Evolutionary conservation across 257 asterid genomes (phyloP).

Genomic region (Scutellaria galericulata): DNA sequence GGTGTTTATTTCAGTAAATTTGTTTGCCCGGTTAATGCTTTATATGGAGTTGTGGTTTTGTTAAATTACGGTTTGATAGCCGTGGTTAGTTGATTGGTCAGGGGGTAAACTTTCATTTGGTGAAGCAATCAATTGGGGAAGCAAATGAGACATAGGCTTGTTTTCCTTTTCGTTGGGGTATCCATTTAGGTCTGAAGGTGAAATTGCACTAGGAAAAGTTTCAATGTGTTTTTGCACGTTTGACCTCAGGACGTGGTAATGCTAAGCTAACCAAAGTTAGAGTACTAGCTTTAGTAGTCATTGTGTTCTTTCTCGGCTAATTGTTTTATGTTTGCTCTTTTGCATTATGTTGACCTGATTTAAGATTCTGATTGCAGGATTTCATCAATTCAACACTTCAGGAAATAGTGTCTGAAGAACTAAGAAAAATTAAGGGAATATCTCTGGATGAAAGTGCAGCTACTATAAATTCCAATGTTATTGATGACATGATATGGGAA

Average conservation of each 20-base stretch:
- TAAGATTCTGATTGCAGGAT: slow-evolving; percentile 54
- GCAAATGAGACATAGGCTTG: background rate
- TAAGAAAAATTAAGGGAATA: slow-evolving; percentile 62
- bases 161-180: slow-evolving; percentile 18
- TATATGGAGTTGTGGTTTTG: slow-evolving; percentile 12
- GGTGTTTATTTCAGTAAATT: background rate
- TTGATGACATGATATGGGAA: slow-evolving; percentile 86
- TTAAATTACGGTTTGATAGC: background rate
- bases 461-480: slow-evolving; percentile 34
- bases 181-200: slow-evolving; percentile 16
- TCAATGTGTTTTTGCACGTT: background rate
- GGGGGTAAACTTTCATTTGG: background rate
- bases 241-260: background rate
- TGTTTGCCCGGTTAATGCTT: background rate
- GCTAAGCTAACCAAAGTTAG: slow-evolving; percentile 13
- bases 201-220: background rate
- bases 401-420: slow-evolving; percentile 79
- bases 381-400: slow-evolving; percentile 61
- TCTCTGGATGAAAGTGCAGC: slow-evolving; percentile 40
- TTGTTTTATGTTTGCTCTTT: slow-evolving; percentile 13
- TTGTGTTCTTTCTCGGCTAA: background rate
- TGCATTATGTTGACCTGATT: slow-evolving; percentile 22
- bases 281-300: slow-evolving; percentile 19
- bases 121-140: background rate
- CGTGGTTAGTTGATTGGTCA: background rate